phyloP scores from a whole-genome alignment of 805 yeast species.

The Wickerhamomyces chambardii region DNA sequence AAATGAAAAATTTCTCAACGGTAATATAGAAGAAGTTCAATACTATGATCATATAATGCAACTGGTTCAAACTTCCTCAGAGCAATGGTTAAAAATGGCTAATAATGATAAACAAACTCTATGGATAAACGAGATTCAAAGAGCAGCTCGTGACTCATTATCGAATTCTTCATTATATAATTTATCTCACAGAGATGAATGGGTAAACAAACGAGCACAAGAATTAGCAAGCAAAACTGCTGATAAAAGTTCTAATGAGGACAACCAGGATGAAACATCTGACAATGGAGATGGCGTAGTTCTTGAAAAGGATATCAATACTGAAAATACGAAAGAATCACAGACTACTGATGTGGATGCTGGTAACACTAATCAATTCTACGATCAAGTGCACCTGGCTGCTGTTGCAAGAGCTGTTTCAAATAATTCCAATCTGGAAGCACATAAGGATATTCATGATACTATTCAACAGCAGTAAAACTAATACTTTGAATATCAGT shows the following conservation, averaged over 20 bases:
- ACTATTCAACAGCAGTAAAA: too few species aligned
- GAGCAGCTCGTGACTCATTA: slow-evolving; percentile 34
- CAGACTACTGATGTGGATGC: not conserved
- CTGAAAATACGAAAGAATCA: too few species aligned
- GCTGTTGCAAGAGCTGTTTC: slow-evolving; percentile 20
- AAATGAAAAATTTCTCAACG: slow-evolving; percentile 13
- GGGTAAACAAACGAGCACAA: slow-evolving; percentile 24
- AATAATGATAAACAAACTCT: slow-evolving; percentile 26
- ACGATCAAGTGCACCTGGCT: slow-evolving; percentile 13
- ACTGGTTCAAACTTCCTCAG: slow-evolving; percentile 34
- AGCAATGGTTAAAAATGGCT: slow-evolving; percentile 31
- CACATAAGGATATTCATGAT: too few species aligned
- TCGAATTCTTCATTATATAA: slow-evolving; percentile 32
- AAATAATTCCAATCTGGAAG: too few species aligned
- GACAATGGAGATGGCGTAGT: not conserved
- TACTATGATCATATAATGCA: slow-evolving; percentile 21
- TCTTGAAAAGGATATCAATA: too few species aligned
- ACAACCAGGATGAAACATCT: not conserved
- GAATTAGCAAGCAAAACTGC: not conserved
- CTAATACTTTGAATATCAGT: too few species aligned
- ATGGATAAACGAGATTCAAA: slow-evolving; percentile 34
- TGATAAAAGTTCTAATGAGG: not conserved
- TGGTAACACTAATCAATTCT: slow-evolving; percentile 3
- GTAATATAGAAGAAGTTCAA: slow-evolving; percentile 3
- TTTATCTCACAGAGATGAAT: slow-evolving; percentile 30